A percentile compares a stretch with the other conserved stretches of the same genome.
Evolutionary conservation across 352 stramenopile genomes (phyloP).

Genomic region (Lagenidium sp.): DNA sequence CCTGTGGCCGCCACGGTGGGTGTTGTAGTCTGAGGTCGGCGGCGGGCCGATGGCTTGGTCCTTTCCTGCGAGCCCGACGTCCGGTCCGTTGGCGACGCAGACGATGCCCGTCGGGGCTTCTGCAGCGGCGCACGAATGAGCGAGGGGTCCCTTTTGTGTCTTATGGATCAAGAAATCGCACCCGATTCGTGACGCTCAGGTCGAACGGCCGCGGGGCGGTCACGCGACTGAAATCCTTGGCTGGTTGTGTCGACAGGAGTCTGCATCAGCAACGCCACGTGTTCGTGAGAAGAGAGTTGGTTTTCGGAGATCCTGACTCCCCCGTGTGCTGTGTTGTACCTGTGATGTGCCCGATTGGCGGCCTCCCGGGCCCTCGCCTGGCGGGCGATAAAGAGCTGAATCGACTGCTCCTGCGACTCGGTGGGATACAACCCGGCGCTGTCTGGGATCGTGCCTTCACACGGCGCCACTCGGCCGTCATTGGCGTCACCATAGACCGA

Average conservation of each 20-base stretch:
- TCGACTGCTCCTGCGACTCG: slow-evolving; percentile 50
- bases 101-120: slow-evolving; percentile 10
- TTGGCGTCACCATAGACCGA: too few species aligned
- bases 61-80: slow-evolving; percentile 4
- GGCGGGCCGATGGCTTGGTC: background rate
- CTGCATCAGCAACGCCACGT: background rate
- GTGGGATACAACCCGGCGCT: slow-evolving; percentile 29
- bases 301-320: slow-evolving; percentile 28
- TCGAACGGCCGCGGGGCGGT: slow-evolving; percentile 44
- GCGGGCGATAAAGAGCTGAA: slow-evolving; percentile 40
- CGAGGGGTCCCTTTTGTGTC: too few species aligned
- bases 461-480: too few species aligned
- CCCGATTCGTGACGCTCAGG: slow-evolving; percentile 55
- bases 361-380: slow-evolving; percentile 41
- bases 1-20: background rate
- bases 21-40: background rate
- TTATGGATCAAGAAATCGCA: too few species aligned
- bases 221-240: slow-evolving; percentile 50
- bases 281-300: background rate
- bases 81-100: slow-evolving; percentile 8
- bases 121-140: too few species aligned
- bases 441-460: too few species aligned
- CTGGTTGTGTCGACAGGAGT: slow-evolving; percentile 9
- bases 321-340: slow-evolving; percentile 21
- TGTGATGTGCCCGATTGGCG: too few species aligned